Evolutionary conservation across 805 yeast genomes (phyloP), one percentile per base, ranked within the genome.

Genomic region (Ogataea wickerhamii): DNA sequence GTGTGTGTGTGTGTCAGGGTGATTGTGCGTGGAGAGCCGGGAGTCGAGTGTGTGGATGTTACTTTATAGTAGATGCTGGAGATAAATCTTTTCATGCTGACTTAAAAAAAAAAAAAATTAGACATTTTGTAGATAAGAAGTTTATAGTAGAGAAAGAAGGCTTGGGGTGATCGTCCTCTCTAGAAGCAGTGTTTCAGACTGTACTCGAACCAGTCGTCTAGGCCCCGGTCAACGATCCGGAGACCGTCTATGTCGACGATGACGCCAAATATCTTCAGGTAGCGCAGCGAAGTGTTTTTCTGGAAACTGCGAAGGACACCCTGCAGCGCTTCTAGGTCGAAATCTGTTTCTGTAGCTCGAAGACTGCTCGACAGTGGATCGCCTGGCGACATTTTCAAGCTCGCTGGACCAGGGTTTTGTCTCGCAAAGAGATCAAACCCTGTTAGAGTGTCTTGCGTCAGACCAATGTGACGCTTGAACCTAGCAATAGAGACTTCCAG

Each of bases 181-280:
- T n/a, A n/a, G n/a, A n/a, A n/a, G 17, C n/a, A 41, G 18, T 19
- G 8, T 25, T 34, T 47, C 27, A 55, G 34, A 16, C 49, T 48
- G 14, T 43, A 29, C 5, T 41, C 45, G 27, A 55, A 53, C 60
- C 60, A 57, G n/a, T 36, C 36, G 8, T 54, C 49, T 18, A 55
- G 37, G 3, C 55, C 53, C 31, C 43, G 40, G 23, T 45, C 52
- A 25, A 53, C 49, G 21, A 44, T 37, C 13, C 39, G 36, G 20
- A 48, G 34, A 5, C 36, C 38, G 10, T 29, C 31, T 21, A 52
- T 29, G 28, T 52, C 47, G n/a, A 50, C 31, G 14, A 54, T 44
- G 14, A 43, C 38, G 37, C 48, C 45, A 36, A 49, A 49, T 3
- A 49, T 22, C 30, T 45, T 52, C 23, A 49, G 27, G 23, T 53